Percentiles rank a stretch among this genome's conserved stretches.
These are phyloP conservation scores for Cryptococcus sp. DNA, from an alignment of 1,284 basidiomycete species.

Conservation along the genomic window DNA sequence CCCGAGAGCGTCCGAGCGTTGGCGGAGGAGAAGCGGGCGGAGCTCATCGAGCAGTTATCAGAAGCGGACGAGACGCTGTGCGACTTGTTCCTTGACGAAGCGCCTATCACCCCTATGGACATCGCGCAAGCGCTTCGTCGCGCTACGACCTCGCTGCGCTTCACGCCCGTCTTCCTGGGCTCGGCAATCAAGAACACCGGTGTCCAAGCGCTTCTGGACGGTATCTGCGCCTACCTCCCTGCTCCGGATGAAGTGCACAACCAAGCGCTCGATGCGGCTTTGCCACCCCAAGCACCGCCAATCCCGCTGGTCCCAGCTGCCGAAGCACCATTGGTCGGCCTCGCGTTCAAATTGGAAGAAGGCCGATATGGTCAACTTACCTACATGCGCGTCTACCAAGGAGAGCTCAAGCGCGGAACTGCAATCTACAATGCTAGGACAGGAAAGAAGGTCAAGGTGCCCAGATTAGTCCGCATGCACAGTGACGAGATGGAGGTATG, in stretches of 20 bases:
- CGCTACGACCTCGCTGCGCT: constrained; percentile 82
- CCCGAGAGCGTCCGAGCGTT: constrained; percentile 72
- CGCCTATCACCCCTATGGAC: constrained; percentile 70
- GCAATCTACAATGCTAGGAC: constrained; percentile 92
- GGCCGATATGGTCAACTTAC: constrained; percentile 96
- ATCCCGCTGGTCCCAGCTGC: constrained; percentile 78
- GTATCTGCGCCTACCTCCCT: constrained; percentile 93
- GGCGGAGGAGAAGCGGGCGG: constrained; percentile 78
- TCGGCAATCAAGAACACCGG: constrained; percentile 98
- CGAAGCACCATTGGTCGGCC: constrained; percentile 83
- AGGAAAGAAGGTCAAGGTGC: constrained; percentile 98
- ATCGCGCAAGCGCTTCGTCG: constrained; percentile 85
- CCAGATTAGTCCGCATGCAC: constrained; percentile 96
- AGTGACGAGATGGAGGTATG: constrained; percentile 96
- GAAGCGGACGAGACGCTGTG: constrained; percentile 95
- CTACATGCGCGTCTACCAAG: constrained; percentile 99
- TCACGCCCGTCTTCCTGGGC: constrained; percentile 95
- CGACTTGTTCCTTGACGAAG: constrained; percentile 87
- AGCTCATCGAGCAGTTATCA: constrained; percentile 92
- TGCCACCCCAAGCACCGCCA: constrained; percentile 66
- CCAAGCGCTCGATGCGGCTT: constrained; percentile 78
- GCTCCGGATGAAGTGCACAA: constrained; percentile 80
- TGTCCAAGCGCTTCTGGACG: constrained; percentile 92
- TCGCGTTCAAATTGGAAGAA: constrained; percentile 99
- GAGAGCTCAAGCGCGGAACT: constrained; percentile 79